Evolutionary conservation across 495 filamentous ascomycete genomes (phyloP).

Genomic region (Podospora appendiculata): DNA sequence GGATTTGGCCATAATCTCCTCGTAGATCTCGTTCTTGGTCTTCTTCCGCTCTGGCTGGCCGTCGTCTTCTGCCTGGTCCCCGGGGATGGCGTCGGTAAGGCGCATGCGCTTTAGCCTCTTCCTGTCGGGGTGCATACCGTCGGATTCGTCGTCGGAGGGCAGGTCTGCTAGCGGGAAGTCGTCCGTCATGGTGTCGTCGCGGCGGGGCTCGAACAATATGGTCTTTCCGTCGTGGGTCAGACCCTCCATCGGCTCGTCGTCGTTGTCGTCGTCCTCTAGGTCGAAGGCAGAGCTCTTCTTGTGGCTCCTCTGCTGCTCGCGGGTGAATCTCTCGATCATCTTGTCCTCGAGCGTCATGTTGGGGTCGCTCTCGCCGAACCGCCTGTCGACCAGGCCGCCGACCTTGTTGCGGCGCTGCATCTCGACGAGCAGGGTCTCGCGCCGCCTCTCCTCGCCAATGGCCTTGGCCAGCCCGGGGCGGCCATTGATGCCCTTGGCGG

Average conservation of each 20-base stretch:
- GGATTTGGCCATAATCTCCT: constrained; percentile 95
- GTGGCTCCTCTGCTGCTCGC: constrained; percentile 66
- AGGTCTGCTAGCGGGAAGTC: constrained; percentile 66
- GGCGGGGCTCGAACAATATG: constrained; percentile 43
- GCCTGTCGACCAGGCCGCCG: constrained; percentile 84
- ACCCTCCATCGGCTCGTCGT: constrained; percentile 60
- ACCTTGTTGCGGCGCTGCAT: constrained; percentile 82
- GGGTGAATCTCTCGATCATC: constrained; percentile 81
- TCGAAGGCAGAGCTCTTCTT: constrained; percentile 78
- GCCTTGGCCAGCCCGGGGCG: constrained; percentile 80
- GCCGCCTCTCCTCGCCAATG: constrained; percentile 77
- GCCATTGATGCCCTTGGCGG: constrained; percentile 47
- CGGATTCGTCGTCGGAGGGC: constrained; percentile 49
- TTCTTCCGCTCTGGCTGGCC: constrained; percentile 73
- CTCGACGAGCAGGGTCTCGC: constrained; percentile 73
- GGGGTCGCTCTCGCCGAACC: constrained; percentile 94
- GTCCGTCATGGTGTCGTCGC: constrained; percentile 34
- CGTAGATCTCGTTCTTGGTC: constrained; percentile 90
- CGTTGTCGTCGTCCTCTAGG: constrained; percentile 78
- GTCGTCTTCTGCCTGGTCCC: constrained; percentile 32
- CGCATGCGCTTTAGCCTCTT: constrained; percentile 53
- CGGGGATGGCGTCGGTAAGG: constrained; percentile 23
- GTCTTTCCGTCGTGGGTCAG: constrained; percentile 81
- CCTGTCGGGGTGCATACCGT: constrained; percentile 36
- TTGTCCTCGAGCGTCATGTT: constrained; percentile 90